These are phyloP conservation scores for Trichoderma sp. DNA, from an alignment of 2,329 filamentous ascomycete species.

Conservation along the genomic window DNA sequence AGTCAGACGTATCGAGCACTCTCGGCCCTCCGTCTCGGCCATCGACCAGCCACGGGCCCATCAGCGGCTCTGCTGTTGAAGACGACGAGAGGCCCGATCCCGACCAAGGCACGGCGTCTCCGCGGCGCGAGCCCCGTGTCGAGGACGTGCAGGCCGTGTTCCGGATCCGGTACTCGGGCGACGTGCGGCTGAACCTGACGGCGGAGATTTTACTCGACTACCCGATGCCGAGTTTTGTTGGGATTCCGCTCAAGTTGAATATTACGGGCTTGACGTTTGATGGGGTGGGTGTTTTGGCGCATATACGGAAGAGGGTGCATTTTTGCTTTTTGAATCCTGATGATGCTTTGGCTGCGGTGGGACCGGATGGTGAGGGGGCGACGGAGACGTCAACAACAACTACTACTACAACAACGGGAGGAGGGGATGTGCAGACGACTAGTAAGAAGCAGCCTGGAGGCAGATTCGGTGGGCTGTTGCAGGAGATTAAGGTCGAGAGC, in stretches of 20 bases:
- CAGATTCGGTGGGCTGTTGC: constrained; percentile 70
- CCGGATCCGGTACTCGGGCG: constrained; percentile 82
- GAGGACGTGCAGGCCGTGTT: constrained; percentile 94
- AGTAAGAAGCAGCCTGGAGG: constrained; percentile 28
- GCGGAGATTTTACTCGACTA: constrained; percentile 96
- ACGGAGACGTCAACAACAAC: neutral
- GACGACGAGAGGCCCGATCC: constrained; percentile 23
- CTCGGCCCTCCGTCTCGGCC: constrained; percentile 58
- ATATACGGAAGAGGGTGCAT: constrained; percentile 84
- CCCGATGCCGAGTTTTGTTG: constrained; percentile 96
- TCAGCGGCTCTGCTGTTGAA: constrained; percentile 39
- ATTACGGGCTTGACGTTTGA: constrained; percentile 95
- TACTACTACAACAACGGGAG: neutral
- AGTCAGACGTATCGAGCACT: constrained; percentile 58
- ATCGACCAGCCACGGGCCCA: constrained; percentile 52
- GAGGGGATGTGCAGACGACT: constrained; percentile 8
- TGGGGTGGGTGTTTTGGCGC: constrained; percentile 85
- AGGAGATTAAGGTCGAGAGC: constrained; percentile 94
- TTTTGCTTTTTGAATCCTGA: constrained; percentile 94
- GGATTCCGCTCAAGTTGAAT: constrained; percentile 88
- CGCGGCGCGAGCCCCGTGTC: constrained; percentile 67
- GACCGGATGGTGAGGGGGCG: constrained; percentile 40
- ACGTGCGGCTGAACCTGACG: constrained; percentile 83
- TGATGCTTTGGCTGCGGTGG: constrained; percentile 74
- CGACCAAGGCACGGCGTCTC: neutral